These are phyloP conservation scores for Debaryomyces castellii DNA, from an alignment of 805 yeast species.

Conservation along the genomic window DNA sequence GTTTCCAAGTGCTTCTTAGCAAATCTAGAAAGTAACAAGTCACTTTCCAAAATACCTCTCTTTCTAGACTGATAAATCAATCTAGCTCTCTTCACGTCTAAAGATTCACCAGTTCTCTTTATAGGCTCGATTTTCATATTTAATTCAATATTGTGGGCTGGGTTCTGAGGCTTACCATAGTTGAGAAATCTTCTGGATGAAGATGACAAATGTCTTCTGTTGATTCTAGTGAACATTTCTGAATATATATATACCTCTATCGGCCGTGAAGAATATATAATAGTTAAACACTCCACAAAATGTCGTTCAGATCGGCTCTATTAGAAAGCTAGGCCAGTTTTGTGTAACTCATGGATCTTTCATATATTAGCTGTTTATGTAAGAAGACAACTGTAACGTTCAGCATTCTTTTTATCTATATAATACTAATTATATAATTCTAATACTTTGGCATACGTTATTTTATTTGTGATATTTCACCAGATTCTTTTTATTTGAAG, in stretches of 20 bases:
- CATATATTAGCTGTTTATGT: not conserved
- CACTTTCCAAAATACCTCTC: constrained; percentile 94
- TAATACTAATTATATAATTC: not conserved
- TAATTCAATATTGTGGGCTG: constrained; percentile 24
- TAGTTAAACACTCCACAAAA: constrained; percentile 1
- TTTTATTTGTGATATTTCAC: not conserved
- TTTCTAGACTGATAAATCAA: constrained; percentile 88
- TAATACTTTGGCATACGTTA: not conserved
- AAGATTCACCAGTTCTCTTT: constrained; percentile 68
- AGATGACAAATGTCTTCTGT: constrained; percentile 1
- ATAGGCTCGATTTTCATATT: constrained; percentile 73
- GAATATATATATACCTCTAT: not conserved
- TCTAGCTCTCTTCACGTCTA: constrained; percentile 80
- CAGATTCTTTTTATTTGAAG: not conserved
- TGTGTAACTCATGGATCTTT: not conserved
- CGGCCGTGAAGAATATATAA: not conserved
- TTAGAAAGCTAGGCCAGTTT: not conserved
- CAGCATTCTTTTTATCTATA: not conserved
- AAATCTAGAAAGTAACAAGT: constrained; percentile 78
- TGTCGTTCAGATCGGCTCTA: not conserved
- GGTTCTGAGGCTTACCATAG: constrained; percentile 44
- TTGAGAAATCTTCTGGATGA: constrained; percentile 22
- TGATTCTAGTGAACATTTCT: constrained; percentile 1
- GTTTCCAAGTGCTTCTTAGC: constrained; percentile 69
- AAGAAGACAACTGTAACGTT: not conserved